Base-by-base conservation (phyloP, 345 rosid species). In the Camelina neglecta region DNA sequence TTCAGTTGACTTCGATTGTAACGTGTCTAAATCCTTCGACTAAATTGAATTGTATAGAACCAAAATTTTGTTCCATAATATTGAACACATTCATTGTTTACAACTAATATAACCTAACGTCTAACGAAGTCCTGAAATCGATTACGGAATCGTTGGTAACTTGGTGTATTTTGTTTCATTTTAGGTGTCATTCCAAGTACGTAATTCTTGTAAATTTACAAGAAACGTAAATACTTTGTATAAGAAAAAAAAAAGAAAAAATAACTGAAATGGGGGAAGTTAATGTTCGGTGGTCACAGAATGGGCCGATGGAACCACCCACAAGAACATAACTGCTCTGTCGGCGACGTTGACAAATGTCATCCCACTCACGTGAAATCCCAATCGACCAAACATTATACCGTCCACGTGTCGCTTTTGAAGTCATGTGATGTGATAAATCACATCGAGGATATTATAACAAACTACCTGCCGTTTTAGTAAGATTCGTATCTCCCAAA, bases 251-350 rank as follows among this genome's bases (percentile, higher is more conserved):
- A 8, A 4, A 18, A 26, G 3, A 51, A 26, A 33, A 57, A 4
- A 16, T 4, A 16, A n/a, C 10, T 33, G 5, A 20, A 49, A n/a
- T 29, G 5, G 10, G 18, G 36, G 70, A 11, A 69, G 57, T 69
- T 69, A 69, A 69, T 76, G 75, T 62, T 76, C 55, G 55, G 55
- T 53, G 74, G 69, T 69, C 79, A 68, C 79, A 69, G 50, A 62
- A 61, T 61, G 69, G 64, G 58, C 74, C 48, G 63, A 47, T 44
- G 51, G 65, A 51, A 68, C 56, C 53, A 67, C 33, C 60, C 73
- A 67, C 54, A 26, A 26, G 15, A 20, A 51, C 63, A 29, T 60
- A 11, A 75, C 65, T 60, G 36, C 48, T 6, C 33, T 75, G 74
- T 68, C 74, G 73, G 69, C 56, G 23, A 61, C 68, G 44, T 18